Evolutionary conservation across 164 flowering plant genomes (phyloP), one percentile per base, ranked within the genome.

Genomic region (Vitis labrusca): DNA sequence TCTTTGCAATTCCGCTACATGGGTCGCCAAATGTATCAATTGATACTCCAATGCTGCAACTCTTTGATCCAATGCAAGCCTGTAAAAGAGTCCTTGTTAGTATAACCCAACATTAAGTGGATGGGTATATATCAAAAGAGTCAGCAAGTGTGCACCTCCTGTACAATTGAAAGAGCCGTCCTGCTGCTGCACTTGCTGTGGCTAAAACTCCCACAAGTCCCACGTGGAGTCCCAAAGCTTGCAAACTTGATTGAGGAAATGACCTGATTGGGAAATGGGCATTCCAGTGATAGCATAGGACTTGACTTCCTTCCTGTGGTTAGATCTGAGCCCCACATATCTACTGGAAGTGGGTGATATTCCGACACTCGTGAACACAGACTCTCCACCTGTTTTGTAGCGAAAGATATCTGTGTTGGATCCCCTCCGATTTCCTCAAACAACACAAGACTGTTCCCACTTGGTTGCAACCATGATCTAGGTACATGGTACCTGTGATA

Each of bases 341-440:
- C 97, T 1, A 95, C 79, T 27, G 97, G 98, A 8, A 76, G 52
- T 32, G 93, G 97, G 74, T 93, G 92, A 52, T 84, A 73, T 72
- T 91, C 93, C 14, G 95, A 88, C 8, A 94, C 84, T 8, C 65
- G 86, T 1, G 89, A 77, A 71, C 98, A 94, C 76, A 88, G 63
- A 65, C 86, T 84, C 71, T 59, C 85, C 3, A 66, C 53, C 63
- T 86, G 78, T 76, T 75, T 81, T 52, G 85, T 80, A 1, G 83
- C 88, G 61, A 91, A 82, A 59, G 88, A 82, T 71, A 93, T 74
- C 76, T 77, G 72, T 10, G 91, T 86, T 8, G 98, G 96, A 80
- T 91, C 91, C 5, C 98, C 97, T 3, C 98, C 98, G 13, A 74
- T 71, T 74, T 94, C 97, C 86, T 92, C 98, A 62, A 94, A 89